Evolutionary conservation across 129 eudicot genomes (phyloP), one percentile per base, ranked within the genome.

Genomic region (Sambucus nigra): DNA sequence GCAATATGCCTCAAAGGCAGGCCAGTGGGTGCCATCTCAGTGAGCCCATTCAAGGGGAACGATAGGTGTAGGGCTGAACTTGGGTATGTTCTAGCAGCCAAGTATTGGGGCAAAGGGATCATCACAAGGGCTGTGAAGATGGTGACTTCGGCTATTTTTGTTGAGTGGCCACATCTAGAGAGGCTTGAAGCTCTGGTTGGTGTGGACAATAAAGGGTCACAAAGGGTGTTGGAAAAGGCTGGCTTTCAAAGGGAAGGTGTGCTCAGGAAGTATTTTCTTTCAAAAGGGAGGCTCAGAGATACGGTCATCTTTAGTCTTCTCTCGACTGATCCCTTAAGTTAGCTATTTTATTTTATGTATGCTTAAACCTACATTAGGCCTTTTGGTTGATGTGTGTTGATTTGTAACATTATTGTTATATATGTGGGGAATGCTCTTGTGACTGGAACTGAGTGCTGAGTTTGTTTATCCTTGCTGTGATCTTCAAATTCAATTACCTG

Each of bases 31-130:
- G 42, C 71, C 16, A 65, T 80, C 24, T 48, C 74, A 0, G 72
- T 80, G 18, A 32, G 23, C 1, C 64, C 69, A 5, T 18, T 10
- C 0, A 1, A 1, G 1, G 88, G 83, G 0, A 41, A 20, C 27
- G 71, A 76, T 47, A 27, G 44, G 0, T 75, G 76, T 44, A 55
- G 88, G 29, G 88, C 56, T 4, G 80, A 80, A 56, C 8, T 74
- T 5, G 78, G 81, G 35, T 75, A 74, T 56, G 77, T 52, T 28
- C 28, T 80, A 23, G 80, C 47, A n/a, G 59, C 69, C 4, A 39
- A 52, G 21, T 76, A 69, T 28, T 78, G 85, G 85, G 80, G 80
- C 0, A 73, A 61, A 51, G 80, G 85, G 40, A 69, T 78, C 24
- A 76, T 64, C 2, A 78, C 84, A 2, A 25, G 41, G 68, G 85